Conservation (phyloP, 768 basidiomycete species). For the Pisolithus albus region DNA sequence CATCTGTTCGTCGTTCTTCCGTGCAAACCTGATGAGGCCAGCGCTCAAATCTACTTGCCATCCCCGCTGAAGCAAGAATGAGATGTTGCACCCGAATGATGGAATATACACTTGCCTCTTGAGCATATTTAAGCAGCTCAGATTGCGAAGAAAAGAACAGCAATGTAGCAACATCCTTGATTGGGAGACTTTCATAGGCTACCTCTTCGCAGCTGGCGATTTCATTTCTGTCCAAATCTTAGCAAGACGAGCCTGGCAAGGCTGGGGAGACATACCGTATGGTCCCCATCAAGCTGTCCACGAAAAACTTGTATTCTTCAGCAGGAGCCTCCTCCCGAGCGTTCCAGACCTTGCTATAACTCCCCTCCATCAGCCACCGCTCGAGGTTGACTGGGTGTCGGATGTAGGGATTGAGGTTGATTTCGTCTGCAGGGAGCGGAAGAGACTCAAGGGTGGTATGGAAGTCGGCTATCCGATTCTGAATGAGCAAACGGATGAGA, state of each 20-base stretch:
- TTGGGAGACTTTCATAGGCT: conserved; percentile 85
- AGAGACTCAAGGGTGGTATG: conserved; percentile 94
- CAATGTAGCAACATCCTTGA: conserved; percentile 84
- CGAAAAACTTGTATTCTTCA: conserved; percentile 92
- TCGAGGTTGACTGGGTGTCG: conserved; percentile 88
- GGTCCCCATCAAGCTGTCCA: conserved; percentile 89
- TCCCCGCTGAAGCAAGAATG: conserved; percentile 48
- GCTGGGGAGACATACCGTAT: conserved; percentile 57
- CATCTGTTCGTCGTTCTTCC: conserved; percentile 72
- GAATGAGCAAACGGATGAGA: conserved; percentile 89
- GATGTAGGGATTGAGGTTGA: conserved; percentile 65
- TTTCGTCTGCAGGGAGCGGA: conserved; percentile 59
- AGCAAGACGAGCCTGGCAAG: background rate
- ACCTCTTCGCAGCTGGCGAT: conserved; percentile 95
- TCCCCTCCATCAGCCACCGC: conserved; percentile 97
- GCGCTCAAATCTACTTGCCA: conserved; percentile 76
- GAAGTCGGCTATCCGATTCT: conserved; percentile 96
- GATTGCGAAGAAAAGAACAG: conserved; percentile 84
- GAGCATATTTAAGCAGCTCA: conserved; percentile 78
- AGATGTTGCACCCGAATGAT: background rate
- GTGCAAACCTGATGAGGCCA: conserved; percentile 68
- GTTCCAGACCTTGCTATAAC: conserved; percentile 96
- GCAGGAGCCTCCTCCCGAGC: conserved; percentile 88
- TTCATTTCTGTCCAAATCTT: conserved; percentile 60
- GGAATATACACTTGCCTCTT: conserved; percentile 46